Conservation (phyloP, 2,329 filamentous ascomycete genomes). For the Fusarium sp. region DNA sequence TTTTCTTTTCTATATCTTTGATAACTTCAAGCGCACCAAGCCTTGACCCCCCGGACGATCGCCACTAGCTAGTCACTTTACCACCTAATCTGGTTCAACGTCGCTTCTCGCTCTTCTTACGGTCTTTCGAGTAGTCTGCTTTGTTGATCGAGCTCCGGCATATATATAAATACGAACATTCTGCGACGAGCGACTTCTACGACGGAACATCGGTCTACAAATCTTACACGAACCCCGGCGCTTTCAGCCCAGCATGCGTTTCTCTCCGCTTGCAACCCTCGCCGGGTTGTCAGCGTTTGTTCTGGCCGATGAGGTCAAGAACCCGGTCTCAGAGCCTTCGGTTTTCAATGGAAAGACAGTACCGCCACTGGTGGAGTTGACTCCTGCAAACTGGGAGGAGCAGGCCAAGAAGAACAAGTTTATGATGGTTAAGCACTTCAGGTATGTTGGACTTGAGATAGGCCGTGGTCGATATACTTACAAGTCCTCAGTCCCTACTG, state of each 20-base stretch:
- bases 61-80: slow-evolving; percentile 36
- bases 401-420: slow-evolving; percentile 66
- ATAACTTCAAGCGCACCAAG: slow-evolving; percentile 22
- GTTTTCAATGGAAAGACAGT: slow-evolving; percentile 75
- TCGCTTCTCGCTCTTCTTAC: slow-evolving; percentile 12
- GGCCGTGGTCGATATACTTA: slow-evolving; percentile 31
- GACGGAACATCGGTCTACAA: not conserved
- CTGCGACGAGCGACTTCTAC: slow-evolving; percentile 2
- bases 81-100: slow-evolving; percentile 15
- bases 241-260: slow-evolving; percentile 48
- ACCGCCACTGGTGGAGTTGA: slow-evolving; percentile 72
- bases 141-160: not conserved
- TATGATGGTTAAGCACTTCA: slow-evolving; percentile 73
- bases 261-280: slow-evolving; percentile 59
- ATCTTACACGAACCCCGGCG: slow-evolving; percentile 22
- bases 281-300: slow-evolving; percentile 55
- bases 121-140: not conserved
- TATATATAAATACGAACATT: not conserved
- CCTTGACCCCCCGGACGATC: slow-evolving; percentile 25
- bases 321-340: slow-evolving; percentile 58
- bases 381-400: slow-evolving; percentile 67
- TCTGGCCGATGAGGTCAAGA: slow-evolving; percentile 51
- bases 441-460: slow-evolving; percentile 59
- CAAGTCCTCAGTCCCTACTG: slow-evolving; percentile 64
- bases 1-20: slow-evolving; percentile 18